These are phyloP conservation scores for Phaeosphaeriaceae sp. DNA, from an alignment of 2,329 filamentous ascomycete genomes.

Conservation along the genomic window DNA sequence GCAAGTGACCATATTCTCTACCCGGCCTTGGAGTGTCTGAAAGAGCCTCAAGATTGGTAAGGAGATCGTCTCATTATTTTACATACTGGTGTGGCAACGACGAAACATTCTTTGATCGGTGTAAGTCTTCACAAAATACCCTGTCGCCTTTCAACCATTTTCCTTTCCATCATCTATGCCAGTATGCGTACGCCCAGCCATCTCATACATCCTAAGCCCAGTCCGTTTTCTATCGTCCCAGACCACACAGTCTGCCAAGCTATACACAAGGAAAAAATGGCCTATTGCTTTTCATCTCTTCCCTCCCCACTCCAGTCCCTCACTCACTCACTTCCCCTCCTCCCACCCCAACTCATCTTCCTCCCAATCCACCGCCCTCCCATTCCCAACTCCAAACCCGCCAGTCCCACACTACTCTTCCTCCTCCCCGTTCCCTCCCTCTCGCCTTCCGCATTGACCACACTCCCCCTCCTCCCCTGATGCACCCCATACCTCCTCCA, in stretches of 20 bases:
- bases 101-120: background rate
- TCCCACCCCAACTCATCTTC: conserved; percentile 4
- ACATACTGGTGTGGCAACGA: background rate
- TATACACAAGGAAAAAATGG: too few species aligned
- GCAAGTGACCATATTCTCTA: background rate
- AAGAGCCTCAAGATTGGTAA: background rate
- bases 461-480: background rate
- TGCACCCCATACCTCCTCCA: conserved; percentile 1
- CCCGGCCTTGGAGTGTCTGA: background rate
- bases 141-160: background rate
- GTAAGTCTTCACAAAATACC: background rate
- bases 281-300: background rate
- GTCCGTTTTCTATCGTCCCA: too few species aligned
- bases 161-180: too few species aligned
- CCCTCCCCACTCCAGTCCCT: background rate
- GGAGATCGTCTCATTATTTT: background rate
- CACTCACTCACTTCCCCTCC: background rate
- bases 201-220: too few species aligned
- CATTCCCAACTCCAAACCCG: background rate
- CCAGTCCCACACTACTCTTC: conserved; percentile 1
- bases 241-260: too few species aligned
- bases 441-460: background rate
- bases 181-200: too few species aligned
- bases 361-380: background rate
- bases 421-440: background rate